Base-by-base conservation (phyloP, 768 basidiomycete genomes). In the Boletus rufocinnamomeus region DNA sequence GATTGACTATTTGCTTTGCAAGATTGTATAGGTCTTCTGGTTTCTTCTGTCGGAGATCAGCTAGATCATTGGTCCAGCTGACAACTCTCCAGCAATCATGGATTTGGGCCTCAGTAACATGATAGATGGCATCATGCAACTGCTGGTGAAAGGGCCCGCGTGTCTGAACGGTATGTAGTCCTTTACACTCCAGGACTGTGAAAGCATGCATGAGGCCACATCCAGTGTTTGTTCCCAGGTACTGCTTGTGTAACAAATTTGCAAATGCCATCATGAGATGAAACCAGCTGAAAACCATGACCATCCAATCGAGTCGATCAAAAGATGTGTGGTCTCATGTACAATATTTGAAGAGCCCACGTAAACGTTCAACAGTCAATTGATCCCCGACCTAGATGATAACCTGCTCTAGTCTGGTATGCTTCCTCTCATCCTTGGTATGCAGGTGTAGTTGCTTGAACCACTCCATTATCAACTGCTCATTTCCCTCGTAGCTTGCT, bases 401-500 rank as follows among this genome's bases (percentile, higher is more conserved):
- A 1, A 79, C 28, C 8, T 58, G 46, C 14, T 74, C 52, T 0
- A 53, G 14, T 19, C 65, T 65, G 0, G 56, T 60, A 25, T 64
- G 57, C 59, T 66, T 64, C 48, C 59, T 56, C 34, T 75, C 62
- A 0, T 67, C 67, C 3, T 55, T 38, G 11, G 52, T 60, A 37
- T 59, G 76, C 68, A 28, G 10, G 4, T 27, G 2, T 3, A 38
- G 14, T 38, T 38, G 17, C 3, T 38, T 38, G 37, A 38, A 38
- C 37, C 37, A 38, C 3, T 38, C 30, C 3, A 76, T 59, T 0
- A 79, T 60, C 17, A 58, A n/a, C 58, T 59, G 10, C 3, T 51
- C 40, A 61, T 77, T 75, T 10, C 73, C 77, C 21, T 77, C 69
- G 40, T 80, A 80, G 50, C 74, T 76, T 3, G 75, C 75, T 50